These are phyloP conservation scores for Orobanche coerulescens DNA, from an alignment of 257 asterid species.

Conservation along the genomic window DNA sequence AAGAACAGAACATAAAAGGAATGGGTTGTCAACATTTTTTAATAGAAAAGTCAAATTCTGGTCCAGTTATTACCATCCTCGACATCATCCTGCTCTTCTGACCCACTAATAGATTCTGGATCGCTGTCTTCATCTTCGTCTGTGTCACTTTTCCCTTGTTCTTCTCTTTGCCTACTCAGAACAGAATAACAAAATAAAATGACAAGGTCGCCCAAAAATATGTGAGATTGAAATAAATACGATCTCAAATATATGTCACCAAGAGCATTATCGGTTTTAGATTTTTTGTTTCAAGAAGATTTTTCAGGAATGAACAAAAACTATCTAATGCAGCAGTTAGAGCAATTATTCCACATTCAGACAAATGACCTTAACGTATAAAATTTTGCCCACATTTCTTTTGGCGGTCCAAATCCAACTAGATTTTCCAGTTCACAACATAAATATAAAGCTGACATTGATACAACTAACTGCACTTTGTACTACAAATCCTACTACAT, in stretches of 20 bases:
- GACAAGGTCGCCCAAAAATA: neutral
- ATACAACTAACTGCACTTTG: neutral
- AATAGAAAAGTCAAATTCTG: neutral
- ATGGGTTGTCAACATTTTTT: neutral
- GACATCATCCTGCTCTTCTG: conserved; percentile 34
- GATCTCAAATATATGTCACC: too few species aligned
- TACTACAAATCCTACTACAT: neutral
- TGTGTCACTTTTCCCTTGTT: conserved; percentile 52
- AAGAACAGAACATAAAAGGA: neutral
- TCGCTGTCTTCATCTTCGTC: conserved; percentile 43
- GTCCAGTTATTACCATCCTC: conserved; percentile 19
- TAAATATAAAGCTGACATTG: neutral
- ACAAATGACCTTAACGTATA: neutral
- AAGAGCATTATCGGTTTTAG: too few species aligned
- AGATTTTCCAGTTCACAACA: too few species aligned
- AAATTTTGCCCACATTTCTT: neutral
- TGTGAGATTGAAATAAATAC: too few species aligned
- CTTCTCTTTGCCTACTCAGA: conserved; percentile 54
- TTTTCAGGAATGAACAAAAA: too few species aligned
- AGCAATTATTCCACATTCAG: neutral
- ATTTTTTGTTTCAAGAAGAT: neutral
- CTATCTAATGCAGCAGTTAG: neutral
- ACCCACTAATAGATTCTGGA: conserved; percentile 29
- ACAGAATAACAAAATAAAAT: neutral
- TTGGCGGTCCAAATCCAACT: too few species aligned